phyloP scores from a whole-genome alignment of 2,329 filamentous ascomycete species.

The Colletotrichum theobromicola region DNA sequence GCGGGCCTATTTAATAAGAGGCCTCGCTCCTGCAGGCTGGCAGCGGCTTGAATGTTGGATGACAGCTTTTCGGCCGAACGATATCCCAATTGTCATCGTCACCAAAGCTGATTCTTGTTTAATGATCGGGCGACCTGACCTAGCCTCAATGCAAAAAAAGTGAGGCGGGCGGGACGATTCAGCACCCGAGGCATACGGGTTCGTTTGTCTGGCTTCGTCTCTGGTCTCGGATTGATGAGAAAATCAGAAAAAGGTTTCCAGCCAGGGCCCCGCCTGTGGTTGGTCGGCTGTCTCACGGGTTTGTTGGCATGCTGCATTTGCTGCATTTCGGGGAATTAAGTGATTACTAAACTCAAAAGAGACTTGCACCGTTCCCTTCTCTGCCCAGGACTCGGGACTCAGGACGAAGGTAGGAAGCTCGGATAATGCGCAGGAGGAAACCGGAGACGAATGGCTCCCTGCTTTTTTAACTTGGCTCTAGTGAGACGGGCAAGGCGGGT shows the following conservation, averaged over 20 bases:
- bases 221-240: slow-evolving; percentile 1
- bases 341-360: background rate
- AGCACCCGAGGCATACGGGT: background rate
- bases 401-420: too few relatives aligned
- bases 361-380: background rate
- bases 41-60: background rate
- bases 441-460: background rate
- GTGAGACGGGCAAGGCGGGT: background rate
- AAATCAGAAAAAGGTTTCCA: slow-evolving; percentile 18
- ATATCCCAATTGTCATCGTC: background rate
- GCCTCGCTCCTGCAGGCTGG: background rate
- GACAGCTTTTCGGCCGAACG: background rate
- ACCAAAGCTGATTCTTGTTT: background rate
- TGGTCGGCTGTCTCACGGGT: background rate
- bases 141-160: background rate
- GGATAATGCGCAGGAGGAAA: background rate
- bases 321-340: background rate
- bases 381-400: background rate
- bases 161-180: background rate
- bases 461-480: background rate
- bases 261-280: too few relatives aligned
- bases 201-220: background rate
- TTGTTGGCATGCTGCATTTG: background rate
- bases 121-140: background rate
- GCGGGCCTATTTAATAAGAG: background rate